phyloP scores from a whole-genome alignment of 805 yeast genomes.

The Kuraishia piskuri region DNA sequence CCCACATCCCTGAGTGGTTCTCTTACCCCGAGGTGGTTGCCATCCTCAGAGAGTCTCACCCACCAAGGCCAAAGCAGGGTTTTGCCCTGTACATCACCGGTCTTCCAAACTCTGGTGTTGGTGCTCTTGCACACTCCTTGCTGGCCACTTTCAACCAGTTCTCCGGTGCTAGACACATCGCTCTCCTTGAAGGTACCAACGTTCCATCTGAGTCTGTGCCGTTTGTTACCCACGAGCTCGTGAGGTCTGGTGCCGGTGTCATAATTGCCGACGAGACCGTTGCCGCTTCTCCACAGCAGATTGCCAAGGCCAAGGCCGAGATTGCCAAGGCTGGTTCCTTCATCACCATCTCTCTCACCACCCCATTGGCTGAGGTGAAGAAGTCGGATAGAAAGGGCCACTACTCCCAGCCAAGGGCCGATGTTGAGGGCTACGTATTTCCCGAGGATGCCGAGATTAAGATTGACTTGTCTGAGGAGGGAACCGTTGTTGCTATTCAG shows the following conservation, averaged over 20 bases:
- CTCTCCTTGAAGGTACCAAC: constrained; percentile 34
- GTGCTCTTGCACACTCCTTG: constrained; percentile 70
- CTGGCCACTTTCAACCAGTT: constrained; percentile 87
- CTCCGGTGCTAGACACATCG: constrained; percentile 74
- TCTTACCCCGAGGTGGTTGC: constrained; percentile 94
- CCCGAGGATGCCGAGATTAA: constrained; percentile 50
- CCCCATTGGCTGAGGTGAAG: constrained; percentile 37
- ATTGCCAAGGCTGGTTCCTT: constrained; percentile 43
- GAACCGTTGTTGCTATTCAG: constrained; percentile 64
- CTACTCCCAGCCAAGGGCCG: constrained; percentile 34
- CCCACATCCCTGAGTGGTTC: constrained; percentile 93
- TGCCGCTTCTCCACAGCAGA: constrained; percentile 35
- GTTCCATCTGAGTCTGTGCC: constrained; percentile 34
- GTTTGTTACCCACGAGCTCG: constrained; percentile 64
- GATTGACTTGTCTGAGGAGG: constrained; percentile 43
- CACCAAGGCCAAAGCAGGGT: constrained; percentile 87
- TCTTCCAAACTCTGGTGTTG: constrained; percentile 48
- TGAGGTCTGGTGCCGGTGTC: constrained; percentile 89
- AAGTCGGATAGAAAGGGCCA: constrained; percentile 42
- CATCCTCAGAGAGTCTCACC: constrained; percentile 85
- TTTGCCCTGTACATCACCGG: constrained; percentile 68
- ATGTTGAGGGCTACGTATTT: constrained; percentile 37
- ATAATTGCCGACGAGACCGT: constrained; percentile 47
- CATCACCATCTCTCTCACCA: constrained; percentile 40
- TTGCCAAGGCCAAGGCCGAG: constrained; percentile 31